Evolutionary conservation across 2,329 filamentous ascomycete species (phyloP), one percentile per base, ranked within the genome.

Genomic region (Aureobasidium sp.): DNA sequence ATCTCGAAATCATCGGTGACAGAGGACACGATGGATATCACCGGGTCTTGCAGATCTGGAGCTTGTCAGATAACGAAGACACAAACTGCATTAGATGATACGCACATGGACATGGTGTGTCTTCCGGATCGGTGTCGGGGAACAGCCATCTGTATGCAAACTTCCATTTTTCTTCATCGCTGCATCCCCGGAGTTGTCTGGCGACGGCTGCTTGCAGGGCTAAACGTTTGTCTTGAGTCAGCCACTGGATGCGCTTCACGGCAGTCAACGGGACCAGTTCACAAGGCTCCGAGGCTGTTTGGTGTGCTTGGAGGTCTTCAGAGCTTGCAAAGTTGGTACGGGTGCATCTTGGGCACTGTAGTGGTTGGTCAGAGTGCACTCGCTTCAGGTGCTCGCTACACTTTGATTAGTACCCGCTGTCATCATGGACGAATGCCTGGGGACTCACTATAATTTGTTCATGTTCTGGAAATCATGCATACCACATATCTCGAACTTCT

Each of bases 11-110:
- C 14, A n/a, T 48, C 45, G 25, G 17, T 8, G 1, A 34, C 29
- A 9, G 14, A 49, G 1, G 29, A 31, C 17, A 34, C 29, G 29
- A 34, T 34, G 5, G 47, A 34, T 1, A 49, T 20, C 3, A 49
- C 29, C 0, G 47, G 9, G 12, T 34, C 47, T 6, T 49, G 27
- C 0, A 34, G 17, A 15, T 34, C 47, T 49, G 15, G 0, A n/a
- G 3, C 22, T 3, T 14, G 27, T 49, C 15, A 49, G 47, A 12
- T 1, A 3, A 4, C 20, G 2, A 14, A 20, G 22, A n/a, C 5
- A 2, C 5, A 5, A 9, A 1, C 2, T 1, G 6, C 2, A 5
- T 3, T 1, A 34, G 15, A 20, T 4, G 4, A 0, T 34, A 51
- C 47, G 3, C 8, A 36, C 47, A 51, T 20, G 47, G 47, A 3